These are phyloP conservation scores for Guillardia theta DNA, from an alignment of 78 protist genomes.

Conservation along the genomic window DNA sequence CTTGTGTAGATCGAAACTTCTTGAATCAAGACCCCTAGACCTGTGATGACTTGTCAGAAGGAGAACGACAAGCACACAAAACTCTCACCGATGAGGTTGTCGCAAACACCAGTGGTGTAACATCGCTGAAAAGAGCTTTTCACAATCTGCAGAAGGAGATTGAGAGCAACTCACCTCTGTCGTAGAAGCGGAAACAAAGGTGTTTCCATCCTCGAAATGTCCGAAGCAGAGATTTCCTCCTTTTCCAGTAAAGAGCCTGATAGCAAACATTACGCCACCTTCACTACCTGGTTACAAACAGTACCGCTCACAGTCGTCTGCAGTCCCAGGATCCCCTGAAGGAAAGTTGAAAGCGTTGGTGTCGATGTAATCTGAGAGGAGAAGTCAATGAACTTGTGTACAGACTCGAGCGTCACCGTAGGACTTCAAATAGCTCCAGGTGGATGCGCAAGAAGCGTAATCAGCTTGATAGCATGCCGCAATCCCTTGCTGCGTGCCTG, in stretches of 20 bases:
- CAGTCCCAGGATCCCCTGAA: not conserved
- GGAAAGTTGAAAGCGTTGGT: not conserved
- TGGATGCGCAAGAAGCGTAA: not conserved
- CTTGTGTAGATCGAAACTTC: too few species aligned
- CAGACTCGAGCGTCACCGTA: too few species aligned
- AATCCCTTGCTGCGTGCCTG: not conserved
- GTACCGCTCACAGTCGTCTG: not conserved
- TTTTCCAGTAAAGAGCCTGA: not conserved
- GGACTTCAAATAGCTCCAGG: not conserved
- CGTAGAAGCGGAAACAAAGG: not conserved
- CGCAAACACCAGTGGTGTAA: not conserved
- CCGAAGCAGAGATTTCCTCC: not conserved
- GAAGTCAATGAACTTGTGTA: too few species aligned
- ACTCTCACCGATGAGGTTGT: too few species aligned
- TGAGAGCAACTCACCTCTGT: too few species aligned
- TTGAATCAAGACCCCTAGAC: too few species aligned
- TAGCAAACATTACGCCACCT: not conserved
- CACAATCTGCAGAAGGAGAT: too few species aligned
- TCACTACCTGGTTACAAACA: not conserved
- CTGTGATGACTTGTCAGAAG: too few species aligned
- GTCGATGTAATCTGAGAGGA: too few species aligned
- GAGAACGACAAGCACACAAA: too few species aligned
- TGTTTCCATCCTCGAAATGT: not conserved
- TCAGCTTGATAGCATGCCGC: not conserved
- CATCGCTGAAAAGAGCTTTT: too few species aligned